Conservation (phyloP, 2,329 filamentous ascomycete genomes). For the Verticillium zaregamsianum region DNA sequence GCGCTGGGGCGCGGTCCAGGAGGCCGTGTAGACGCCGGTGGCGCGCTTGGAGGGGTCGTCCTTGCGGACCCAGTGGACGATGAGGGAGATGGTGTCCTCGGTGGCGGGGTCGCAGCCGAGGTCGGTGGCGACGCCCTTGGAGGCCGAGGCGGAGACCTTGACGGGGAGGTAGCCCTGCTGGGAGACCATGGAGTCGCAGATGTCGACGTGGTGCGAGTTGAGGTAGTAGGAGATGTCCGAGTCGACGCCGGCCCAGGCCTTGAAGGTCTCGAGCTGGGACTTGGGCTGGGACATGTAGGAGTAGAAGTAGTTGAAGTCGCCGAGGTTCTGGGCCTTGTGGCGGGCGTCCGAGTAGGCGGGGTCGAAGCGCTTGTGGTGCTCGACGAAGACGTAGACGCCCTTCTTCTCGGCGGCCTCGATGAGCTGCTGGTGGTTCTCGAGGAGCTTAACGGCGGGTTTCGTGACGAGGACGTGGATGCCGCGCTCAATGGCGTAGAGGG, state of each 20-base stretch:
- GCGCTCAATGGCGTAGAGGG: conserved; percentile 84
- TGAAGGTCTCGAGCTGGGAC: conserved; percentile 89
- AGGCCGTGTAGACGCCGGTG: conserved; percentile 88
- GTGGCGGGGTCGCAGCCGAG: conserved; percentile 77
- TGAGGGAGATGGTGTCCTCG: conserved; percentile 88
- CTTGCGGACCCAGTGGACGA: conserved; percentile 83
- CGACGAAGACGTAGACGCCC: conserved; percentile 85
- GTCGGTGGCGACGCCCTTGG: conserved; percentile 71
- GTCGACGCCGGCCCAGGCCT: conserved; percentile 87
- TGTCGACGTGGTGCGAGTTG: conserved; percentile 90
- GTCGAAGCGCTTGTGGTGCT: conserved; percentile 96
- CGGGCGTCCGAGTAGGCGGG: conserved; percentile 87
- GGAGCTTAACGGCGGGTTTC: conserved; percentile 85
- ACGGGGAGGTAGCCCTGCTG: conserved; percentile 68
- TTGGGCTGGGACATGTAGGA: conserved; percentile 94
- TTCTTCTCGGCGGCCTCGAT: conserved; percentile 67
- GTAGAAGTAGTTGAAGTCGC: conserved; percentile 99
- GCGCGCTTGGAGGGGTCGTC: conserved; percentile 65
- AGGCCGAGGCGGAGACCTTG: conserved; percentile 72
- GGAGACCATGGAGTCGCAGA: conserved; percentile 88
- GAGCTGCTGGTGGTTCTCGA: conserved; percentile 74
- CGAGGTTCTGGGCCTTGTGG: conserved; percentile 69
- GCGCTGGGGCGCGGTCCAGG: conserved; percentile 89
- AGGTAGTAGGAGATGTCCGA: conserved; percentile 95
- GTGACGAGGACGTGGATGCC: conserved; percentile 89